Evolutionary conservation across 192 early-diverging fungal species (phyloP).

Genomic region (Coemansia sp.): DNA sequence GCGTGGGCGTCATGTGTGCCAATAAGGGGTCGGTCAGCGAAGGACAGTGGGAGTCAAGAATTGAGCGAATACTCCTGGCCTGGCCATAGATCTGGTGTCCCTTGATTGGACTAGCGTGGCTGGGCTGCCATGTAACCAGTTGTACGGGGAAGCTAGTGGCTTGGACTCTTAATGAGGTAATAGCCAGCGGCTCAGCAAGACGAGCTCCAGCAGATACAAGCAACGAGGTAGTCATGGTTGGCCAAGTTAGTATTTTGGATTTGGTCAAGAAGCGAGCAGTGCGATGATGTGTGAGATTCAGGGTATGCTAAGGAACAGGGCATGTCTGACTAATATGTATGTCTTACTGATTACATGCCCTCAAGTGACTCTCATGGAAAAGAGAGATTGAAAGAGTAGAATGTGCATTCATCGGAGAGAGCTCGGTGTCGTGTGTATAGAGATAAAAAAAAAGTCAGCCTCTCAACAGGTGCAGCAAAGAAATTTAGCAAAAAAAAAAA

Average conservation of each 20-base stretch:
- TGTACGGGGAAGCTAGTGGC: background rate
- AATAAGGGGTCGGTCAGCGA: conserved; percentile 42
- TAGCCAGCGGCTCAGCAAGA: background rate
- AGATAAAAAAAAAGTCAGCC: background rate
- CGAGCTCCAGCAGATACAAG: background rate
- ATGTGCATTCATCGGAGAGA: too few species aligned
- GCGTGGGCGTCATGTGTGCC: conserved; percentile 61
- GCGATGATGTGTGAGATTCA: too few species aligned
- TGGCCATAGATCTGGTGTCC: background rate
- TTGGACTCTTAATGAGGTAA: background rate
- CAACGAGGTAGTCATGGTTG: background rate
- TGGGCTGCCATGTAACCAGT: background rate
- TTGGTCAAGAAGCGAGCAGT: background rate
- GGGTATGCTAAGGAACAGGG: too few species aligned
- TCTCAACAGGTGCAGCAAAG: background rate
- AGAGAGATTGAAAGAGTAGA: too few species aligned
- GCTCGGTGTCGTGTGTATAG: background rate
- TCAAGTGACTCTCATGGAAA: too few species aligned
- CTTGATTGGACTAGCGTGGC: background rate
- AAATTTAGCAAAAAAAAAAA: background rate
- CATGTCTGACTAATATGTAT: too few species aligned
- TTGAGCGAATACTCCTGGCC: background rate
- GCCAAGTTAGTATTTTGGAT: background rate
- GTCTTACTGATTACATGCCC: too few species aligned
- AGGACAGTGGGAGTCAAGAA: conserved; percentile 41